Evolutionary conservation across 495 filamentous ascomycete genomes (phyloP).

Genomic region (Pseudoneurospora amorphoporcata): DNA sequence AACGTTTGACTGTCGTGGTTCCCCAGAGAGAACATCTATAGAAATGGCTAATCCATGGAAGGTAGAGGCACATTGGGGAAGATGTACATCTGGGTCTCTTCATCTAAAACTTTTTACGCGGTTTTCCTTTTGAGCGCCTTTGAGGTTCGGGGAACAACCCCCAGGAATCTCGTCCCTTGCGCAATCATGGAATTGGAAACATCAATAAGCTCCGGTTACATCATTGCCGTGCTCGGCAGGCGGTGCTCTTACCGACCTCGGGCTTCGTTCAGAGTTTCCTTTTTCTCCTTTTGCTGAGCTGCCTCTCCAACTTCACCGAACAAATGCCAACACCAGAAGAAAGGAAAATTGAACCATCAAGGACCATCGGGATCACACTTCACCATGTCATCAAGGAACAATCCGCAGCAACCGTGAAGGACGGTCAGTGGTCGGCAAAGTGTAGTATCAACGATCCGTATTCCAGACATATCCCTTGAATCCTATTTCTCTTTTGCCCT

Average conservation of each 20-base stretch:
- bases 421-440: background rate
- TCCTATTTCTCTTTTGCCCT: slow-evolving; percentile 6
- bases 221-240: background rate
- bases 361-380: background rate
- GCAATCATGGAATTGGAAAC: background rate
- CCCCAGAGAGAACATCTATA: background rate
- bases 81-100: background rate
- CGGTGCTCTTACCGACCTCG: background rate
- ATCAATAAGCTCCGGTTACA: background rate
- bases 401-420: background rate
- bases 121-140: background rate
- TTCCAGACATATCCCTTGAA: background rate
- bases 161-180: background rate
- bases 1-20: background rate
- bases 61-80: background rate
- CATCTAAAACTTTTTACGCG: background rate
- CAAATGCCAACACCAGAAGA: background rate
- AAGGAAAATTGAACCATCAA: background rate
- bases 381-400: background rate
- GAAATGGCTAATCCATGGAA: background rate
- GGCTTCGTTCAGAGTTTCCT: background rate
- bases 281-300: background rate
- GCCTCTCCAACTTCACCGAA: background rate
- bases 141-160: background rate
- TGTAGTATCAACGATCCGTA: background rate